Percentiles rank a stretch among this genome's conserved stretches.
Conservation (phyloP, 108 stramenopile genomes). For the Schizochytrium sp. region DNA sequence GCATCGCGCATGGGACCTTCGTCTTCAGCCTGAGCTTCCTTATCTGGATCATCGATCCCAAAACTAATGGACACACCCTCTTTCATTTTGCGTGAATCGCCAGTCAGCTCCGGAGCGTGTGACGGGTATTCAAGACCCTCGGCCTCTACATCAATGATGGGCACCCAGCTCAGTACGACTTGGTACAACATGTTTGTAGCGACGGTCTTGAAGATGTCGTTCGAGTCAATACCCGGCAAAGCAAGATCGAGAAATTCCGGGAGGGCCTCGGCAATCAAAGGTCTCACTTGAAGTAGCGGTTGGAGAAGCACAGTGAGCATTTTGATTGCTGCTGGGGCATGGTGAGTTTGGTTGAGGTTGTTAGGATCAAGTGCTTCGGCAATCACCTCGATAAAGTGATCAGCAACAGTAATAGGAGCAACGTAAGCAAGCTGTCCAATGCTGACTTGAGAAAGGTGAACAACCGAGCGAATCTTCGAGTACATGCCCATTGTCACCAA, state of each 20-base stretch:
- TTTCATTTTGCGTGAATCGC: neutral
- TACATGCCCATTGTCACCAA: constrained; percentile 51
- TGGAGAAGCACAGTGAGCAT: constrained; percentile 51
- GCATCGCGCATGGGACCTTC: constrained; percentile 53
- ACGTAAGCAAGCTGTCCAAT: constrained; percentile 49
- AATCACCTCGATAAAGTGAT: constrained; percentile 18
- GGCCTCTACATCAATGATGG: constrained; percentile 43
- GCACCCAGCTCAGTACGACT: constrained; percentile 52
- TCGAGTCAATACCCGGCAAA: constrained; percentile 42
- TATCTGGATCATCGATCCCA: constrained; percentile 49
- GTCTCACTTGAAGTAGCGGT: constrained; percentile 29
- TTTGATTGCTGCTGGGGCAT: constrained; percentile 33
- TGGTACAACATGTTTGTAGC: constrained; percentile 57
- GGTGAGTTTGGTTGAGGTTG: constrained; percentile 52
- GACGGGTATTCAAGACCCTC: constrained; percentile 49
- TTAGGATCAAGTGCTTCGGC: constrained; percentile 36
- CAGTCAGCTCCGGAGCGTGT: neutral
- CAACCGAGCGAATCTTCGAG: constrained; percentile 45
- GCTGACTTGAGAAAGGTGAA: constrained; percentile 18
- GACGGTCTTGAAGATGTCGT: constrained; percentile 37
- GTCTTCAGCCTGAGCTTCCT: constrained; percentile 27
- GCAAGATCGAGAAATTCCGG: constrained; percentile 47
- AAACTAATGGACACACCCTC: constrained; percentile 7
- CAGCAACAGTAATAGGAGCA: constrained; percentile 23
- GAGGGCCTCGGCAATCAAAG: constrained; percentile 40